Base-by-base conservation (phyloP, 805 yeast genomes). In the Lipomyces starkeyi region DNA sequence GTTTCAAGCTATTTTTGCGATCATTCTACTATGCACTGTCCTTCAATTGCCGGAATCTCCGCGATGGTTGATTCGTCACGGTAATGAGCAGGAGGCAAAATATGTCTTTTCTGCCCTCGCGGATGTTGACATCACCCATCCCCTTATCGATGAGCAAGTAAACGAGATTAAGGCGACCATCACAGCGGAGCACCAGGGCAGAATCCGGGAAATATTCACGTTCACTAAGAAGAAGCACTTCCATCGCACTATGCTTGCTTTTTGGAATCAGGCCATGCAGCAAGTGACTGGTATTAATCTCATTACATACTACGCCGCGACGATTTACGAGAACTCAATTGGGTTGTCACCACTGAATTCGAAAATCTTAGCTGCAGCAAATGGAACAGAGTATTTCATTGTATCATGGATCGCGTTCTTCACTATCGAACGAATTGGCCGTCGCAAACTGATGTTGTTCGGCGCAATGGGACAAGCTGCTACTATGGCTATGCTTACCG, bases 21-120 rank as follows among this genome's bases (percentile, higher is more conserved):
- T 90, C 56, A 77, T 88, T 62, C 80, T 91, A 86, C 88, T 68
- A 62, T 78, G 59, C 34, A 80, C 82, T 37, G 75, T 82, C 56
- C 74, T 85, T 55, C 84, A 87, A 56, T 79, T 93, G 34, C 98
- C 98, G 0, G 98, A 93, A 78, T 87, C 94, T 59, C 97, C 97
- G 0, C 83, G 98, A 70, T 94, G 85, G 81, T 87, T 86, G 75
- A 91, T 93, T 9, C 87, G 87, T 74, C 87, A 89, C 72, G 89
- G 89, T 76, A 80, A 87, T 64, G 76, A 90, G 37, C 88, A 85
- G 63, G 84, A 83, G 56, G 97, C 97, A 2, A 14, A 22, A 14
- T 34, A 27, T 6, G 70, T 72, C 14, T 54, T 71, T 35, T 35
- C 66, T 34, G 61, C 62, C 6, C 71, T 71, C 8, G 65, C 57